These are phyloP conservation scores for Hypoxylon sp. DNA, from an alignment of 2,329 filamentous ascomycete genomes.

Conservation along the genomic window DNA sequence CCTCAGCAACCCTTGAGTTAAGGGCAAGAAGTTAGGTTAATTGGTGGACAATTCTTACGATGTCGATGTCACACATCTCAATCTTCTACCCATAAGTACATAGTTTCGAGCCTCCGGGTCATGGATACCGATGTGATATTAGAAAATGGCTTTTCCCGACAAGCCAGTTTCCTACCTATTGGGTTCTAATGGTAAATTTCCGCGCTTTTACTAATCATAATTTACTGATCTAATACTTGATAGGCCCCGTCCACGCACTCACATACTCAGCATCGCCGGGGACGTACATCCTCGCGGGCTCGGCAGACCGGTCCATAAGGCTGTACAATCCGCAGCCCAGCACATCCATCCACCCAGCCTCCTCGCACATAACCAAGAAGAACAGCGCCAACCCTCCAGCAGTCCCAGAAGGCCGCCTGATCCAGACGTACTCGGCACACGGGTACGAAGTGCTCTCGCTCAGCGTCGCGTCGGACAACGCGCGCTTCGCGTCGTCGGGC, in stretches of 20 bases:
- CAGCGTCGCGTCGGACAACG: constrained; percentile 80
- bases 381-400: constrained; percentile 52
- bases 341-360: constrained; percentile 47
- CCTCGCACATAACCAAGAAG: constrained; percentile 56
- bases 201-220: constrained; percentile 48
- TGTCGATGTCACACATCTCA: constrained; percentile 26
- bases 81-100: constrained; percentile 16
- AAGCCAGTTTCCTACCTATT: constrained; percentile 69
- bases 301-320: constrained; percentile 85
- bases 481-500: constrained; percentile 86
- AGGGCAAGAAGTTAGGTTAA: not conserved
- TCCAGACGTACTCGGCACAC: constrained; percentile 91
- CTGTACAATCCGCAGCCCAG: constrained; percentile 83
- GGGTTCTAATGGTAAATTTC: constrained; percentile 69
- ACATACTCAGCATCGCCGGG: constrained; percentile 80
- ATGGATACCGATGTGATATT: constrained; percentile 47
- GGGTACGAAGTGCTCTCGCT: constrained; percentile 93
- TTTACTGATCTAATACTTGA: constrained; percentile 44
- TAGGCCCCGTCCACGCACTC: constrained; percentile 80
- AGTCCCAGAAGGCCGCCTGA: constrained; percentile 70
- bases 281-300: constrained; percentile 87
- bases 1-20: not conserved
- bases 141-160: constrained; percentile 59
- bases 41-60: not conserved
- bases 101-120: constrained; percentile 34